Percentiles rank a stretch among this genome's conserved stretches.
These are phyloP conservation scores for Aureobasidium musti DNA, from an alignment of 2,329 filamentous ascomycete genomes.

Conservation along the genomic window DNA sequence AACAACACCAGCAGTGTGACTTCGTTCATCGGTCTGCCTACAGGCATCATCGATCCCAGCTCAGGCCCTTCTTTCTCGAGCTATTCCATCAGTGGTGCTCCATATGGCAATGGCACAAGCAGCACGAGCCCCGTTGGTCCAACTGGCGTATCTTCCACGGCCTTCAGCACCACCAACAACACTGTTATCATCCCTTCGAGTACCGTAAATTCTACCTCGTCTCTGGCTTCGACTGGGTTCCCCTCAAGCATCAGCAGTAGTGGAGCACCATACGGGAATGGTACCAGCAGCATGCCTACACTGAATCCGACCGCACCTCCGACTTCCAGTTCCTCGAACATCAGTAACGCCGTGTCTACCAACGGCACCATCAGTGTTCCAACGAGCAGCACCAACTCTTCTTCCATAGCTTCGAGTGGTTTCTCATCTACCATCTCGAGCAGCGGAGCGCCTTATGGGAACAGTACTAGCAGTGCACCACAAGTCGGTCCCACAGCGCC, in stretches of 20 bases:
- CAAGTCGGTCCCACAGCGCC: neutral
- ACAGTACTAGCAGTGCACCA: neutral
- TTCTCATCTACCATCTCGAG: neutral
- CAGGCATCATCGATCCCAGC: neutral
- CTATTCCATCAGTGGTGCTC: neutral
- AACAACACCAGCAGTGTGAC: too few relatives aligned
- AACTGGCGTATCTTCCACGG: neutral
- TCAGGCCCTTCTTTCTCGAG: neutral
- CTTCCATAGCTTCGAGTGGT: neutral
- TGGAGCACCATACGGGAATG: neutral
- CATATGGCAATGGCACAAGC: conserved; percentile 9
- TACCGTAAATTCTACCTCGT: neutral
- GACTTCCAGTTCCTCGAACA: neutral
- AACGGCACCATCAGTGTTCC: neutral
- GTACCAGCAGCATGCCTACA: neutral
- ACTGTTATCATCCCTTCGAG: neutral
- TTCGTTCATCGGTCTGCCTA: neutral
- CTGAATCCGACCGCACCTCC: neutral
- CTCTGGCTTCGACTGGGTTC: neutral
- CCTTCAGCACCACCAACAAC: neutral
- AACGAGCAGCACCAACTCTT: neutral
- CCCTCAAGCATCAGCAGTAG: neutral
- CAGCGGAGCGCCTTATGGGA: neutral
- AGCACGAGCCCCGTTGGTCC: neutral
- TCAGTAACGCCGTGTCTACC: neutral